Percentiles rank a stretch among this genome's conserved stretches.
Evolutionary conservation across 129 eudicot species (phyloP).

Genomic region (Chrysanthemum makinoi): DNA sequence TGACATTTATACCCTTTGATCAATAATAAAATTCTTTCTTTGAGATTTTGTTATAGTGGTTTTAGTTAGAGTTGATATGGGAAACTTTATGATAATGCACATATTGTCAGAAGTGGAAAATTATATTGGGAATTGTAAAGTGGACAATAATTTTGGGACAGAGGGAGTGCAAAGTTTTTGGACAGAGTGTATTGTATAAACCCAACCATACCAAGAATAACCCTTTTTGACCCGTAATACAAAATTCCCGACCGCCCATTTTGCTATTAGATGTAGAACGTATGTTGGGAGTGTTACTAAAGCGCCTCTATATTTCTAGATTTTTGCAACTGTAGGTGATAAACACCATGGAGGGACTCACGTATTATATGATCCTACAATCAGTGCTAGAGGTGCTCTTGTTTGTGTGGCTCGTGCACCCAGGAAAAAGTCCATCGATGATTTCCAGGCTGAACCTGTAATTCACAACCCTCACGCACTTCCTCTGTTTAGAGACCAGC

Average conservation of each 20-base stretch:
- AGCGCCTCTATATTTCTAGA: conserved; percentile 37
- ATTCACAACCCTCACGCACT: conserved; percentile 99
- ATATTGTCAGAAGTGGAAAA: too few species aligned
- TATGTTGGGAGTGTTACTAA: conserved; percentile 1
- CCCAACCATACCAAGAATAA: too few species aligned
- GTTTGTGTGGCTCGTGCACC: conserved; percentile 99
- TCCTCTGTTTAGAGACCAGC: conserved; percentile 95
- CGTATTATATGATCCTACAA: conserved; percentile 82
- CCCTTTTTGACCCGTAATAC: too few species aligned
- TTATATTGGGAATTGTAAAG: too few species aligned
- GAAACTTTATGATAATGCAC: too few species aligned
- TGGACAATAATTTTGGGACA: too few species aligned
- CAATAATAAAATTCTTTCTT: too few species aligned
- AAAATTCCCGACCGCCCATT: background rate
- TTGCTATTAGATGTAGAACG: background rate
- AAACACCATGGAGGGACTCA: conserved; percentile 93
- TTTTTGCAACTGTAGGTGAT: conserved; percentile 87
- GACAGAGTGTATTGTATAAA: too few species aligned
- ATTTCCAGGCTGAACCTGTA: conserved; percentile 73
- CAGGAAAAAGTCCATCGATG: conserved; percentile 85
- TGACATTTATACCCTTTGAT: too few species aligned
- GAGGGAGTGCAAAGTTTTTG: too few species aligned
- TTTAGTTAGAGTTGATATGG: too few species aligned
- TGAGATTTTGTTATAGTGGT: too few species aligned
- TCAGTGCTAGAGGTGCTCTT: conserved; percentile 96